Evolutionary conservation across 2,329 filamentous ascomycete genomes (phyloP), one percentile per base, ranked within the genome.

Genomic region (Talaromyces piceae): DNA sequence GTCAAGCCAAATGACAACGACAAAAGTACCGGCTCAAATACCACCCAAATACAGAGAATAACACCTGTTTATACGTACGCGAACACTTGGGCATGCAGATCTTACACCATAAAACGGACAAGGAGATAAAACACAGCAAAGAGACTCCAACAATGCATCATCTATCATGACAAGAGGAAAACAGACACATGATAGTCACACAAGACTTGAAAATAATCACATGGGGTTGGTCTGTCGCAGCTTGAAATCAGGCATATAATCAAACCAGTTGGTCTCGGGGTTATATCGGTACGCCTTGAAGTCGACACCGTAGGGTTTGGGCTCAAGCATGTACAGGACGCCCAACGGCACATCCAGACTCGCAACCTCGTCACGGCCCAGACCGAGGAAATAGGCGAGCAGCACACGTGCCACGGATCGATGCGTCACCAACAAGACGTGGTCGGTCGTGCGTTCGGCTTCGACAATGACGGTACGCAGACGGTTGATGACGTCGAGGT

Each of bases 251-350:
- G 85, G 87, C 43, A 94, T 72, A 65, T 93, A 84, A 53, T 93
- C 83, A 61, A 98, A 98, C 79, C 85, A 89, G 56, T 86, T 83
- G 18, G 74, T 80, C 3, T 78, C 75, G 56, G 88, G 81, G 64
- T 95, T 88, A 73, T 95, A 98, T 55, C 84, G 82, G 75, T 95
- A 98, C 0, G 90, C 91, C 67, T 95, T 91, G 74, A 97, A 96
- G 55, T 95, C 91, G 53, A 96, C 91, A 12, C 93, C 93, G 59
- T 98, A 98, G 1, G 93, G 93, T 77, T 96, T 96, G 57, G 93
- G 93, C 70, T 98, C 91, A 45, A 98, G 86, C 59, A 90, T 88
- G 68, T 95, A 98, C 6, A 96, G 77, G 77, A 95, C 91, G 16
- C 93, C 93, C 45, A 98, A 75, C 0, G 93, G 93, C 43, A 96